Percentiles rank a stretch among this genome's conserved stretches.
These are phyloP conservation scores for Beauveria rudraprayagi DNA, from an alignment of 2,329 filamentous ascomycete species.

Conservation along the genomic window DNA sequence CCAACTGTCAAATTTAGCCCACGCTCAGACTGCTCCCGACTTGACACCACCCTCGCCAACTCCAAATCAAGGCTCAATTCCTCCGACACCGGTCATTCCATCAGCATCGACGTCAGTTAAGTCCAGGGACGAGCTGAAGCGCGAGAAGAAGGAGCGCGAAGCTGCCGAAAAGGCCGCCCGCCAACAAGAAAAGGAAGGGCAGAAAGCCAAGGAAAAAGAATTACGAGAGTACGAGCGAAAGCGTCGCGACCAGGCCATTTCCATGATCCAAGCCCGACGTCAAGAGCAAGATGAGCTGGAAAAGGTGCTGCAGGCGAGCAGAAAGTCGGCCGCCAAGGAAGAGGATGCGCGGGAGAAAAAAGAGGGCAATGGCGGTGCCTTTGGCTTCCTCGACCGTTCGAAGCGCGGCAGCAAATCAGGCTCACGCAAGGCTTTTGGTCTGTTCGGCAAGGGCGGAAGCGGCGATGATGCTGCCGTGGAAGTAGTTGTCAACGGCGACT, in stretches of 20 bases:
- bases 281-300: conserved; percentile 56
- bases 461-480: conserved; percentile 18
- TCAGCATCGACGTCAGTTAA: conserved; percentile 19
- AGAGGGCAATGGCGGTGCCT: conserved; percentile 29
- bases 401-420: conserved; percentile 70
- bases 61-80: conserved; percentile 15
- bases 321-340: conserved; percentile 50
- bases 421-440: conserved; percentile 65
- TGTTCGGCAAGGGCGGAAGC: conserved; percentile 45
- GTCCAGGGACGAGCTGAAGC: conserved; percentile 54
- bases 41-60: conserved; percentile 13
- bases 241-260: conserved; percentile 46
- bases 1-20: conserved; percentile 51
- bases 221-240: conserved; percentile 31
- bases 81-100: conserved; percentile 7
- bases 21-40: conserved; percentile 56
- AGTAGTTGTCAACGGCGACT: conserved; percentile 19
- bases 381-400: conserved; percentile 54
- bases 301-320: conserved; percentile 58
- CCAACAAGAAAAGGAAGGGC: conserved; percentile 43
- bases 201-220: conserved; percentile 28
- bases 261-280: conserved; percentile 41
- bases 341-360: conserved; percentile 33
- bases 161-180: conserved; percentile 49
- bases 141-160: conserved; percentile 61